These are phyloP conservation scores for Fusarium sp. DNA, from an alignment of 2,329 filamentous ascomycete species.

Conservation along the genomic window DNA sequence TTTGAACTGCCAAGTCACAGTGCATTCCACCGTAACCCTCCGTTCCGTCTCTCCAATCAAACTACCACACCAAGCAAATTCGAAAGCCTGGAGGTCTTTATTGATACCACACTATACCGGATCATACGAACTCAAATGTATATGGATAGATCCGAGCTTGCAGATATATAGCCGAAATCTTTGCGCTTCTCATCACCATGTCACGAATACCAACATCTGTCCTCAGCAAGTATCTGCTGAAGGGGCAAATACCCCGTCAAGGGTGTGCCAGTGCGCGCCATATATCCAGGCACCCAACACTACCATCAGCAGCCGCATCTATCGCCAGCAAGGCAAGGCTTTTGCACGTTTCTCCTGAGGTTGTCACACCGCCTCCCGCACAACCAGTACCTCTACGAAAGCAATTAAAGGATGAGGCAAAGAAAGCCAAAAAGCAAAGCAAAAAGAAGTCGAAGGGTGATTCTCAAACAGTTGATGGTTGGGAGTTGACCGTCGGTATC, in stretches of 20 bases:
- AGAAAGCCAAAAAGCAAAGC: constrained; percentile 75
- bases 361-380: constrained; percentile 34
- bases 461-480: constrained; percentile 71
- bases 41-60: not conserved
- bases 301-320: constrained; percentile 24
- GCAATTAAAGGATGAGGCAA: constrained; percentile 77
- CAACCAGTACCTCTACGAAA: constrained; percentile 71
- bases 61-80: constrained; percentile 4
- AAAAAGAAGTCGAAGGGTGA: constrained; percentile 61
- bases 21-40: constrained; percentile 15
- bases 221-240: constrained; percentile 63
- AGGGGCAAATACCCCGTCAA: constrained; percentile 57
- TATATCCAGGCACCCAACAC: constrained; percentile 28
- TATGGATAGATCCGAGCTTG: not conserved
- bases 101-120: not conserved
- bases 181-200: constrained; percentile 51
- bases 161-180: not conserved
- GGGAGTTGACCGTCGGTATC: constrained; percentile 96
- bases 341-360: constrained; percentile 50
- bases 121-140: not conserved
- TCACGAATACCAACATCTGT: constrained; percentile 57
- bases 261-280: constrained; percentile 55
- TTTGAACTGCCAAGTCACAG: constrained; percentile 7
- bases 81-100: not conserved
- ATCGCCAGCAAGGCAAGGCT: constrained; percentile 36